Evolutionary conservation across 2,329 filamentous ascomycete genomes (phyloP).

Genomic region (Xylaria sp.): DNA sequence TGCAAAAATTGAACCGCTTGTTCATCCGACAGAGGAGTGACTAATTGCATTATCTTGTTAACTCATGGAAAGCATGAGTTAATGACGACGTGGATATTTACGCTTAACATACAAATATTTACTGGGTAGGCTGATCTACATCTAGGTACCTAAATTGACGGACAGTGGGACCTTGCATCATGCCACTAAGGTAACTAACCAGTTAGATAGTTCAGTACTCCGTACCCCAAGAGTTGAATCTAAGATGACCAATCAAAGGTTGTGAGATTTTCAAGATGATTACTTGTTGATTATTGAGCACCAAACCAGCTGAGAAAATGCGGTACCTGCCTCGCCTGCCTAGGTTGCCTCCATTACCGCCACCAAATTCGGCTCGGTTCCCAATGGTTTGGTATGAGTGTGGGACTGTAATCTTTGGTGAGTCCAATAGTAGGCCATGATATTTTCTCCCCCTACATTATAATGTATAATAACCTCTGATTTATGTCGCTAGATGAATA

Average conservation of each 20-base stretch:
- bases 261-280: neutral
- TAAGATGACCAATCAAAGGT: conserved; percentile 2
- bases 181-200: neutral
- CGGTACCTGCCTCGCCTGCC: no score
- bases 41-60: neutral
- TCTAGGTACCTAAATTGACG: neutral
- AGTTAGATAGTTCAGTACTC: neutral
- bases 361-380: no score
- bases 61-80: neutral
- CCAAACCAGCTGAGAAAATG: neutral
- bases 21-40: neutral
- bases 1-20: neutral
- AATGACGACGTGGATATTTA: neutral
- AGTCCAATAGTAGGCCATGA: no score
- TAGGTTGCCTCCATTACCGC: no score
- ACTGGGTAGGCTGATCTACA: neutral
- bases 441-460: no score
- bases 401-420: no score
- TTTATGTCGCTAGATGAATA: neutral
- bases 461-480: neutral
- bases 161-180: neutral
- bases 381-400: no score
- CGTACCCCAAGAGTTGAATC: neutral
- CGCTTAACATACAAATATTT: neutral
- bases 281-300: conserved; percentile 11